Evolutionary conservation across 176 grass and related monocot genomes (phyloP).

Genomic region (Dendrocalamus sinicus): DNA sequence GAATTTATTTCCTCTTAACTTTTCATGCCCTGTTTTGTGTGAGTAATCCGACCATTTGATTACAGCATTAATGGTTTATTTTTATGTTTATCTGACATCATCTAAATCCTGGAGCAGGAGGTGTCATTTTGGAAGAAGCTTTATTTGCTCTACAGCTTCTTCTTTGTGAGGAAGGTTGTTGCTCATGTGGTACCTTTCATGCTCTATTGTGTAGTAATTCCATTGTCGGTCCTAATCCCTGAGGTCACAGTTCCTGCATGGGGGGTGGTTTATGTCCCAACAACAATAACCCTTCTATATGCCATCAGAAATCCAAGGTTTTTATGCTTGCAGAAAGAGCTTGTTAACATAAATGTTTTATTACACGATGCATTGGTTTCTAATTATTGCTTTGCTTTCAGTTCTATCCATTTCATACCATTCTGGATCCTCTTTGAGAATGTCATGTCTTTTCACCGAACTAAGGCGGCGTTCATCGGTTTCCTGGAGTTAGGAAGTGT

Average conservation of each 20-base stretch:
- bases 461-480: constrained; percentile 81
- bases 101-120: constrained; percentile 63
- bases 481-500: constrained; percentile 77
- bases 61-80: constrained; percentile 9
- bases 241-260: constrained; percentile 81
- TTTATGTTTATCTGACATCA: constrained; percentile 34
- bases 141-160: constrained; percentile 96
- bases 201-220: constrained; percentile 87
- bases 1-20: not conserved
- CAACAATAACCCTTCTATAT: constrained; percentile 82
- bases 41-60: not conserved
- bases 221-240: constrained; percentile 77
- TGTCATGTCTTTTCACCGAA: constrained; percentile 97
- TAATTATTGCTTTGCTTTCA: constrained; percentile 46
- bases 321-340: constrained; percentile 17
- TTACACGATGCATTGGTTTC: not conserved
- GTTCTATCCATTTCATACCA: constrained; percentile 82
- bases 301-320: constrained; percentile 87
- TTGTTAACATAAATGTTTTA: constrained; percentile 3
- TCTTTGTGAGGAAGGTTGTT: constrained; percentile 93
- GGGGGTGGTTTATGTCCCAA: constrained; percentile 85
- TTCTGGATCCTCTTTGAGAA: constrained; percentile 98
- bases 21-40: not conserved
- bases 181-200: constrained; percentile 83
- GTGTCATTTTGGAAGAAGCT: constrained; percentile 86